Percentiles rank a stretch among this genome's conserved stretches.
phyloP scores from a whole-genome alignment of 495 filamentous ascomycete genomes.

The Lentithecium fluviatile region DNA sequence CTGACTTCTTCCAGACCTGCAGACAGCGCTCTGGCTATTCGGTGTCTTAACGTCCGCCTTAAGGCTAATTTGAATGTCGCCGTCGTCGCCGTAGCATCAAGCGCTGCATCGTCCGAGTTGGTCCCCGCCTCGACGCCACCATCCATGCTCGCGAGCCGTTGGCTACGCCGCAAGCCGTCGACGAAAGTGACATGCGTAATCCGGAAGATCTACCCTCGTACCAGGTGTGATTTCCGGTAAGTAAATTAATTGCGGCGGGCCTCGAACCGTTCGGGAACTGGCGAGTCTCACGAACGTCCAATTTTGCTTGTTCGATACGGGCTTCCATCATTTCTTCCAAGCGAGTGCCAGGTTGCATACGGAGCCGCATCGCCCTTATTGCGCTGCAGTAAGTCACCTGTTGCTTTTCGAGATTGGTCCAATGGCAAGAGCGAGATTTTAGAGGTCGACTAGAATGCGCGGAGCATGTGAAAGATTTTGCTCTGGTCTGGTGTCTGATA shows the following conservation, averaged over 20 bases:
- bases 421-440: neutral
- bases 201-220: neutral
- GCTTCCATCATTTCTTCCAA: slow-evolving; percentile 8
- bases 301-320: neutral
- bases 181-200: neutral
- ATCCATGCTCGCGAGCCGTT: neutral
- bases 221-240: neutral
- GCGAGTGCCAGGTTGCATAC: slow-evolving; percentile 6
- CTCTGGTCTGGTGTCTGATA: neutral
- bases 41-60: slow-evolving; percentile 24
- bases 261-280: neutral
- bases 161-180: neutral
- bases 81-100: neutral
- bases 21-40: slow-evolving; percentile 13
- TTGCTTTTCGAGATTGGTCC: slow-evolving; percentile 7
- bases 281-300: neutral
- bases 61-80: slow-evolving; percentile 19
- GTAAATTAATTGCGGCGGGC: neutral
- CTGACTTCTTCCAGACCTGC: slow-evolving; percentile 13
- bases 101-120: neutral
- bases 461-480: slow-evolving; percentile 14
- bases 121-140: too few species aligned
- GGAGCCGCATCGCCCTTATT: slow-evolving; percentile 29
- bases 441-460: slow-evolving; percentile 9
- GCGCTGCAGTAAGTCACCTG: neutral